Conservation (phyloP, 2,329 filamentous ascomycete genomes). For the Harringtonia lauricola region DNA sequence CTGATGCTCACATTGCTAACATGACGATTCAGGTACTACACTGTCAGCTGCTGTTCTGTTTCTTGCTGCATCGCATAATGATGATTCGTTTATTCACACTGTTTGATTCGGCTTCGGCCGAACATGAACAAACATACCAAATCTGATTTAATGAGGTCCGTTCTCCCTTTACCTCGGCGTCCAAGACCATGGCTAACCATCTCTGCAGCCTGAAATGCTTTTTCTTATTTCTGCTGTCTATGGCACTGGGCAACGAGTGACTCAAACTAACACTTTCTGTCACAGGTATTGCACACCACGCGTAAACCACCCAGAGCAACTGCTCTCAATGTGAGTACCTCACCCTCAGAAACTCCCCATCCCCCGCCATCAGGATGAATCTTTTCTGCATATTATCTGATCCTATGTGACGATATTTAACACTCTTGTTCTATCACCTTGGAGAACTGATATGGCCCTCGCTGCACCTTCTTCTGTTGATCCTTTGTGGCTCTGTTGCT, state of each 20-base stretch:
- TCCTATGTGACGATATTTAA: conserved; percentile 47
- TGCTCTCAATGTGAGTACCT: no score
- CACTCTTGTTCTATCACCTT: conserved; percentile 41
- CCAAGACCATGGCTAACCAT: conserved; percentile 6
- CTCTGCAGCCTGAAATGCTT: conserved; percentile 13
- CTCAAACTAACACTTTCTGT: conserved; percentile 3
- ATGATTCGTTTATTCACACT: conserved; percentile 50
- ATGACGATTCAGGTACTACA: no score
- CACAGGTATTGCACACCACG: conserved; percentile 3
- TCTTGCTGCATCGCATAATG: conserved; percentile 21
- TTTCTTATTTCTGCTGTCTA: conserved; percentile 4
- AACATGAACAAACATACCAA: conserved; percentile 41
- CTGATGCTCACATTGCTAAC: not conserved
- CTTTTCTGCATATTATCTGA: conserved; percentile 37
- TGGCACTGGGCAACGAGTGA: not conserved
- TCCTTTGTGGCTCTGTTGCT: not conserved
- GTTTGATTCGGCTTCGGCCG: conserved; percentile 39
- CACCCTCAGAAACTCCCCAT: no score
- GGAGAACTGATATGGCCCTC: conserved; percentile 44
- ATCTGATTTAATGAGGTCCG: conserved; percentile 42
- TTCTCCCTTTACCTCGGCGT: not conserved
- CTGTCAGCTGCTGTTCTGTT: conserved; percentile 2
- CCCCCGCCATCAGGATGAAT: conserved; percentile 29
- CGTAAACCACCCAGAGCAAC: not conserved
- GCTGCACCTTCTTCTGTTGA: conserved; percentile 12